phyloP scores from a whole-genome alignment of 1,284 basidiomycete genomes.

The Irpex lacteus region DNA sequence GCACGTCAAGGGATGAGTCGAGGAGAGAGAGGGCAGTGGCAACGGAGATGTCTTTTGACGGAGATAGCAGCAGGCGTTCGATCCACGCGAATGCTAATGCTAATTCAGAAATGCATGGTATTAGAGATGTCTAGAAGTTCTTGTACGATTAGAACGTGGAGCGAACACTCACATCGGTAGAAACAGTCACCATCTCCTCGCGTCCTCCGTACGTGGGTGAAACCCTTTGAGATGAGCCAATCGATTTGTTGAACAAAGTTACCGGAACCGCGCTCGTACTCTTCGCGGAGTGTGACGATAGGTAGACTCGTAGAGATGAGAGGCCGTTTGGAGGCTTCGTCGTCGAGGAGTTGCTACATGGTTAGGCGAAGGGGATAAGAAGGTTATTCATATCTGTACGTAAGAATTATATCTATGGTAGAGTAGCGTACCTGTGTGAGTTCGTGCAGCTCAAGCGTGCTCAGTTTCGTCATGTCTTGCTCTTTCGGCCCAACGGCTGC shows the following conservation, averaged over 20 bases:
- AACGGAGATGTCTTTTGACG: constrained; percentile 32
- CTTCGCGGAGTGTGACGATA: constrained; percentile 40
- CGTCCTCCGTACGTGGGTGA: constrained; percentile 60
- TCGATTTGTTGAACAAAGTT: constrained; percentile 69
- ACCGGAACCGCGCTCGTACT: constrained; percentile 62
- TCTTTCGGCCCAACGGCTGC: not conserved
- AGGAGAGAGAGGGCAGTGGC: constrained; percentile 56
- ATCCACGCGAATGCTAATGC: constrained; percentile 58
- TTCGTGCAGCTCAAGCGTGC: not conserved
- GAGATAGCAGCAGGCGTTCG: constrained; percentile 43
- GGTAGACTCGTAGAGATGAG: not conserved
- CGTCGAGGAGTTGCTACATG: not conserved
- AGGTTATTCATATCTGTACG: not conserved
- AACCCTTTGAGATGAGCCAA: constrained; percentile 54
- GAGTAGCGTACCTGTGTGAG: not conserved
- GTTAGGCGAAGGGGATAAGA: not conserved
- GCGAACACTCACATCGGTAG: constrained; percentile 47
- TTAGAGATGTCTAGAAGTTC: constrained; percentile 8
- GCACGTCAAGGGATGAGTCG: constrained; percentile 46
- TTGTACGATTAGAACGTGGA: not conserved
- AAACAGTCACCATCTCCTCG: constrained; percentile 65
- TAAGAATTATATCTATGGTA: not conserved
- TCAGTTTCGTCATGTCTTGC: not conserved
- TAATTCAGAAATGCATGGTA: constrained; percentile 18
- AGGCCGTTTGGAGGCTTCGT: not conserved